A percentile compares a stretch with the other conserved stretches of the same genome.
Conservation (phyloP, 208 protist genomes). For the Trypanosoma conorhini region DNA sequence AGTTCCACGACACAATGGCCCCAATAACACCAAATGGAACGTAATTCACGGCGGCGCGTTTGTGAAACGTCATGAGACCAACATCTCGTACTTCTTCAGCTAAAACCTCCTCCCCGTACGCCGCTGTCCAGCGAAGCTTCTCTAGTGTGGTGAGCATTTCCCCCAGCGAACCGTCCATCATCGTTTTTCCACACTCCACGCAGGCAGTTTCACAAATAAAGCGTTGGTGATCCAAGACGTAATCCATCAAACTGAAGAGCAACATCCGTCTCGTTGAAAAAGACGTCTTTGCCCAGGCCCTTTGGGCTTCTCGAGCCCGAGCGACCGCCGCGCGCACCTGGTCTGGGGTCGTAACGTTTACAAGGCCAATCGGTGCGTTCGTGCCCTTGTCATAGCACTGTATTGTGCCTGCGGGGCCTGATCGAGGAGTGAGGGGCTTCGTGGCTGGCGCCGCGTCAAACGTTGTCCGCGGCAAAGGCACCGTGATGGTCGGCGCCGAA, state of each 20-base stretch:
- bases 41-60: slow-evolving; percentile 83
- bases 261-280: slow-evolving; percentile 87
- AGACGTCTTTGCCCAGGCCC: slow-evolving; percentile 78
- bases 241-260: slow-evolving; percentile 86
- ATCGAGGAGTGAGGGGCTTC: slow-evolving; percentile 63
- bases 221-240: slow-evolving; percentile 78
- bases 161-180: slow-evolving; percentile 90
- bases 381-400: slow-evolving; percentile 92
- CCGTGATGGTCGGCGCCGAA: slow-evolving; percentile 72
- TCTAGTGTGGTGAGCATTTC: slow-evolving; percentile 93
- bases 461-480: slow-evolving; percentile 56
- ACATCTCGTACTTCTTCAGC: slow-evolving; percentile 81
- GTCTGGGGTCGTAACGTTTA: slow-evolving; percentile 66
- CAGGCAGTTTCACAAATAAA: slow-evolving; percentile 88
- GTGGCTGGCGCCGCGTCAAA: slow-evolving; percentile 51
- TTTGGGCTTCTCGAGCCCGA: slow-evolving; percentile 76
- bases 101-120: slow-evolving; percentile 80
- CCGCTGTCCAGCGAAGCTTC: slow-evolving; percentile 91
- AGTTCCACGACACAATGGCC: slow-evolving; percentile 95
- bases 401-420: slow-evolving; percentile 71
- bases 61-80: slow-evolving; percentile 89
- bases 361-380: slow-evolving; percentile 72
- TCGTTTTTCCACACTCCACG: slow-evolving; percentile 91
- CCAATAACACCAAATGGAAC: slow-evolving; percentile 92
- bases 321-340: slow-evolving; percentile 66